phyloP scores from a whole-genome alignment of 331 rosid species.

The Arachis monticola region DNA sequence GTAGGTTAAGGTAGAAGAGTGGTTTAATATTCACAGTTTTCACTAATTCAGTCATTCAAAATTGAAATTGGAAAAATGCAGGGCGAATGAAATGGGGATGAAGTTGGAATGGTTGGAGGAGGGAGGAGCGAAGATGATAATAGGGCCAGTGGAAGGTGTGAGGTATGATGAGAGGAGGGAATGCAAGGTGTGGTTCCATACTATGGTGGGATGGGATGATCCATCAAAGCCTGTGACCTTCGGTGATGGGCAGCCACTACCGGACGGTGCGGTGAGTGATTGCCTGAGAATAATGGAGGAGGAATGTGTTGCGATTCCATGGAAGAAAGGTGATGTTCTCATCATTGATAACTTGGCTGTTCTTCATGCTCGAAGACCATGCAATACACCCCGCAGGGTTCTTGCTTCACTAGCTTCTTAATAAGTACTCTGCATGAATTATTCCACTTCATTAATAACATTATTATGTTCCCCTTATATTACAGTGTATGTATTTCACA shows the following conservation, averaged over 20 bases:
- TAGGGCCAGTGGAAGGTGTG: slow-evolving; percentile 84
- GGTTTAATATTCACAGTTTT: background rate
- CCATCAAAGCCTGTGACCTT: slow-evolving; percentile 78
- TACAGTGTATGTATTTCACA: no score
- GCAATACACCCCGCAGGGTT: slow-evolving; percentile 73
- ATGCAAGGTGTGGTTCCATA: slow-evolving; percentile 77
- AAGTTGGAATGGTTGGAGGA: slow-evolving; percentile 81
- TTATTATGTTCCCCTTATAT: no score
- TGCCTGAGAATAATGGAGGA: slow-evolving; percentile 71
- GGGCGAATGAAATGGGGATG: slow-evolving; percentile 84
- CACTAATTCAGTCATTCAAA: background rate
- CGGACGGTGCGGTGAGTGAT: slow-evolving; percentile 55
- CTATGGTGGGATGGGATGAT: slow-evolving; percentile 82
- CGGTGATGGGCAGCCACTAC: slow-evolving; percentile 71
- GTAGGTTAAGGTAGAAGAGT: no score
- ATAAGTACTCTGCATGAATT: no score
- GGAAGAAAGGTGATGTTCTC: slow-evolving; percentile 75
- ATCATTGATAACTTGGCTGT: slow-evolving; percentile 77
- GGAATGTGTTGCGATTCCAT: slow-evolving; percentile 79
- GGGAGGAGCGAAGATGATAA: slow-evolving; percentile 61
- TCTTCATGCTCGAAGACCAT: slow-evolving; percentile 69
- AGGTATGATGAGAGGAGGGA: slow-evolving; percentile 58
- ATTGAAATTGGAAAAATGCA: slow-evolving; percentile 13
- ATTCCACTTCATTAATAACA: no score
- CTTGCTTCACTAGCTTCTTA: slow-evolving; percentile 61